Conservation (phyloP, 192 early-diverging fungal species). For the Funneliformis geosporum region DNA sequence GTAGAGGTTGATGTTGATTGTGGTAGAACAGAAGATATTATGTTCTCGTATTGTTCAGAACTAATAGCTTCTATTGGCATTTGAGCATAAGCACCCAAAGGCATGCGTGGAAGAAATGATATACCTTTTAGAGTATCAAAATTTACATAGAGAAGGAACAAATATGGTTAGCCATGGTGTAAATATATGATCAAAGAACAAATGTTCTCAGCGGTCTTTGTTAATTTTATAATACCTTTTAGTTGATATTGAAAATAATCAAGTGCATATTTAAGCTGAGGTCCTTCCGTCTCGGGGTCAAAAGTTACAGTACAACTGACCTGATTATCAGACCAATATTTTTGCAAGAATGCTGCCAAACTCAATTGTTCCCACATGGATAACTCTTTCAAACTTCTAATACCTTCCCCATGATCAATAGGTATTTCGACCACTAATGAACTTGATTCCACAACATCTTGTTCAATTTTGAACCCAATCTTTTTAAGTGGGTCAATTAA, state of each 20-base stretch:
- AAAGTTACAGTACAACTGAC: slow-evolving; percentile 53
- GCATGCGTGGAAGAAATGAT: slow-evolving; percentile 45
- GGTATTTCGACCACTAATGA: slow-evolving; percentile 49
- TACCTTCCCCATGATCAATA: slow-evolving; percentile 47
- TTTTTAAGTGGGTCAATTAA: slow-evolving; percentile 33
- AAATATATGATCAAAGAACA: not conserved
- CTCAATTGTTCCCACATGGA: slow-evolving; percentile 55
- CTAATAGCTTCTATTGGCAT: slow-evolving; percentile 54
- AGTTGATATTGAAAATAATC: slow-evolving; percentile 54
- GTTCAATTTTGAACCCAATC: slow-evolving; percentile 44
- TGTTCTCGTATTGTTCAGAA: slow-evolving; percentile 35
- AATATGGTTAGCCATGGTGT: not conserved
- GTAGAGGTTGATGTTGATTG: not conserved
- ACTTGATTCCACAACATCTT: slow-evolving; percentile 41
- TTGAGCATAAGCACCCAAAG: slow-evolving; percentile 44
- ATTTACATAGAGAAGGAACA: not conserved
- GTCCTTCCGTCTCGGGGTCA: slow-evolving; percentile 41
- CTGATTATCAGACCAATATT: slow-evolving; percentile 52
- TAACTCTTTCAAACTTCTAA: slow-evolving; percentile 41
- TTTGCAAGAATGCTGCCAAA: slow-evolving; percentile 49
- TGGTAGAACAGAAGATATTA: slow-evolving; percentile 32
- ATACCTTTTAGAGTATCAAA: slow-evolving; percentile 23
- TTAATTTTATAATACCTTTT: slow-evolving; percentile 35
- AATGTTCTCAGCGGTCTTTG: no score
- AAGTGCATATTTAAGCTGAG: slow-evolving; percentile 37